Conservation (phyloP, 176 grass and related monocot species). For the Stipa capillata region DNA sequence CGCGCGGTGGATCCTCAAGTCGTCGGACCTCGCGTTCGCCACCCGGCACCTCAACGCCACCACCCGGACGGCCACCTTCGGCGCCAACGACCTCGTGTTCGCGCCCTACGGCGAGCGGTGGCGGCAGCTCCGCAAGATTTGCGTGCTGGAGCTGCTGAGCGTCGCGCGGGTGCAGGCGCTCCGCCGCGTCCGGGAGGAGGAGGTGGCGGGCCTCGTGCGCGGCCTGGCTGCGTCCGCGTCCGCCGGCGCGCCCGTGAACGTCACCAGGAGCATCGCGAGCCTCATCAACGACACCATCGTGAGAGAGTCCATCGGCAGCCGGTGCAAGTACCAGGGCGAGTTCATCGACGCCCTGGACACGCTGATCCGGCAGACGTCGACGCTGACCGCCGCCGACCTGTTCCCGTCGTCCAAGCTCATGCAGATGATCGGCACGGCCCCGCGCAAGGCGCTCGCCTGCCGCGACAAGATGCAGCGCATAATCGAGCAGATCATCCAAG, state of each 20-base stretch:
- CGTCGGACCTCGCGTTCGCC: background rate
- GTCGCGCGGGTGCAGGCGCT: background rate
- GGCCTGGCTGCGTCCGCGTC: background rate
- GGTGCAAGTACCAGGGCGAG: background rate
- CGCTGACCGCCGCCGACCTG: background rate
- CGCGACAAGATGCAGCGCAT: background rate
- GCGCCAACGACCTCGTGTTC: background rate
- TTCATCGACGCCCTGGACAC: background rate
- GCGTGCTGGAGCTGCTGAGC: slow-evolving; percentile 15
- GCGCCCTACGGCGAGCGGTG: too few relatives aligned
- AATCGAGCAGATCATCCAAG: background rate
- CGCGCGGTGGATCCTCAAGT: background rate
- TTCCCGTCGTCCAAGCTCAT: slow-evolving; percentile 20
- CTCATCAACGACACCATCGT: background rate
- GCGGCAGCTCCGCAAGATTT: too few relatives aligned
- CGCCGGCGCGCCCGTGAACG: background rate
- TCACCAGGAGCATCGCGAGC: background rate
- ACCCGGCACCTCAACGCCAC: background rate
- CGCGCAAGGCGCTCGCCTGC: background rate
- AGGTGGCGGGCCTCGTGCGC: background rate
- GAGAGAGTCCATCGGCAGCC: background rate
- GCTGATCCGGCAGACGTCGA: background rate
- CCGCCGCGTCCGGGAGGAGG: slow-evolving; percentile 7
- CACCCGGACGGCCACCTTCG: background rate
- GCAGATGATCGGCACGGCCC: background rate